Percentiles rank a stretch among this genome's conserved stretches.
Evolutionary conservation across 805 yeast genomes (phyloP).

Genomic region (Monosporozyma servazzii): DNA sequence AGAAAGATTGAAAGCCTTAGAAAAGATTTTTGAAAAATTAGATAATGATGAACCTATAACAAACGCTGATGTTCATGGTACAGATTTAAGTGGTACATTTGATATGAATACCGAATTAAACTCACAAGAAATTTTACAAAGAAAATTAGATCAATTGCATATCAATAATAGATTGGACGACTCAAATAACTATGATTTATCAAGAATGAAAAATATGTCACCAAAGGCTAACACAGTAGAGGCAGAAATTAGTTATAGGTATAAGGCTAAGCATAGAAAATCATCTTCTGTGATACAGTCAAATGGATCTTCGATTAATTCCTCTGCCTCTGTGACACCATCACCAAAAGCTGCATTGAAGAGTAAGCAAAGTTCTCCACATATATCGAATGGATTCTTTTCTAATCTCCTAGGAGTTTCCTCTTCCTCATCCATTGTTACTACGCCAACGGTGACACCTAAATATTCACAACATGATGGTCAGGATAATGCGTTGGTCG

Average conservation of each 20-base stretch:
- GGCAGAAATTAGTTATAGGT: conserved; percentile 23
- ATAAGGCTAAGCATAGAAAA: conserved; percentile 15
- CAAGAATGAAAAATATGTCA: conserved; percentile 7
- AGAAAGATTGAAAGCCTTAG: conserved; percentile 22
- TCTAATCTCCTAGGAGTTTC: conserved; percentile 17
- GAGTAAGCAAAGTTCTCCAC: not conserved
- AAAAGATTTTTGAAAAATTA: conserved; percentile 17
- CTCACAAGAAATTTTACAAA: conserved; percentile 19
- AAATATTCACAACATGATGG: not conserved
- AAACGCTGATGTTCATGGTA: conserved; percentile 19
- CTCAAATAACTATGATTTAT: conserved; percentile 1
- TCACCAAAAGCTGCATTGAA: not conserved
- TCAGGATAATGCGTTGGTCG: not conserved
- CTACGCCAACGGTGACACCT: not conserved
- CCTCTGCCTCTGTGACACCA: not conserved
- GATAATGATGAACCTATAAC: conserved; percentile 18
- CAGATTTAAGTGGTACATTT: conserved; percentile 23
- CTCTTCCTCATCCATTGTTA: conserved; percentile 3
- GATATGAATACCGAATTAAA: conserved; percentile 16
- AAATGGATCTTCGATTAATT: not conserved
- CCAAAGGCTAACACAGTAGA: conserved; percentile 13
- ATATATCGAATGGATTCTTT: conserved; percentile 17
- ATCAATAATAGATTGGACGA: conserved; percentile 17
- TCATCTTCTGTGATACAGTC: not conserved
- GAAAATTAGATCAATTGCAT: conserved; percentile 26